A percentile compares a stretch with the other conserved stretches of the same genome.
Conservation (phyloP, 306 rosid genomes). For the Vachellia pachyceras region DNA sequence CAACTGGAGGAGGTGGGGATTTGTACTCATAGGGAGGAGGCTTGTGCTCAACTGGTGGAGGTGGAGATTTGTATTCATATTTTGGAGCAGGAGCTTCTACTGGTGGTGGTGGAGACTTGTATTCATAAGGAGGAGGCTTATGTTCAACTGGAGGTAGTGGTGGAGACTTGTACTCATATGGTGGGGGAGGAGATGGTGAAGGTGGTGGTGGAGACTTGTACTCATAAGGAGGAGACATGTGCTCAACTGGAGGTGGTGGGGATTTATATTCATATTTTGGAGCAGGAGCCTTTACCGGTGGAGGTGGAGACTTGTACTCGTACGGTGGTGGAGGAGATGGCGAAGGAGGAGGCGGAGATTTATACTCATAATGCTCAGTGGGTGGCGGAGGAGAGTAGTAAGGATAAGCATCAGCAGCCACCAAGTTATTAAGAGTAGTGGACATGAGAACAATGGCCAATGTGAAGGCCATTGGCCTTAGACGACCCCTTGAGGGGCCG, state of each 20-base stretch:
- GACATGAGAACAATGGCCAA: constrained; percentile 63
- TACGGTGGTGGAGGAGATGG: constrained; percentile 37
- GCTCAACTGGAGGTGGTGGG: background rate
- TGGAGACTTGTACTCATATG: constrained; percentile 29
- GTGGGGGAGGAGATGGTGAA: constrained; percentile 42
- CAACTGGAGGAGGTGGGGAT: constrained; percentile 18
- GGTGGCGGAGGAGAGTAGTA: constrained; percentile 86
- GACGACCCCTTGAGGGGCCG: constrained; percentile 77
- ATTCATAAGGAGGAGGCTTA: constrained; percentile 19
- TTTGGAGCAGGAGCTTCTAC: constrained; percentile 38
- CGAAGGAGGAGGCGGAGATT: background rate
- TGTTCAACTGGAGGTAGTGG: constrained; percentile 36
- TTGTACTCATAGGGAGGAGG: constrained; percentile 45
- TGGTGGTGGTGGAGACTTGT: constrained; percentile 48
- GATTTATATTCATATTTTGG: background rate
- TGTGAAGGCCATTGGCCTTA: constrained; percentile 70
- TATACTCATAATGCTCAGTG: constrained; percentile 42
- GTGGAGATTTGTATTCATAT: constrained; percentile 39
- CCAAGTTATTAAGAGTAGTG: constrained; percentile 60
- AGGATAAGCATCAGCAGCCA: constrained; percentile 71
- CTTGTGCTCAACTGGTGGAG: constrained; percentile 26
- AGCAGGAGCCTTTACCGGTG: background rate
- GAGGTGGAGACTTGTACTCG: constrained; percentile 7
- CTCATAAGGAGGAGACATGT: background rate
- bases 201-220: constrained; percentile 9